Base-by-base conservation (phyloP, 108 stramenopile species). In the Cyclotella baltica region DNA sequence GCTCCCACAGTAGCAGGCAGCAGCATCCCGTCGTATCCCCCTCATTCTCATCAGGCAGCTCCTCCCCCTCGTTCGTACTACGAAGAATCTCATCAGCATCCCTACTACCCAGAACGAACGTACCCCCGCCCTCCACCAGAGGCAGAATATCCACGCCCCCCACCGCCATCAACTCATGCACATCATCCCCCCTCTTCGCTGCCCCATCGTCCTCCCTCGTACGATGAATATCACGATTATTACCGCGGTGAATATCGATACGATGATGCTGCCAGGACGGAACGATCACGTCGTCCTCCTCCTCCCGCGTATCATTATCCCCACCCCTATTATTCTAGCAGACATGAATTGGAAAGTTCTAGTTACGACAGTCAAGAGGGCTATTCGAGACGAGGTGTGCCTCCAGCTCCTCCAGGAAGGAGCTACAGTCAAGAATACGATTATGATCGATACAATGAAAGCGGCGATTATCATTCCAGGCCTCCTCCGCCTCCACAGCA, bases 361-460 rank as follows among this genome's bases (percentile, higher is more conserved):
- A 25, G 23, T 2, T 62, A 62, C 61, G 61, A 62, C 35, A 62
- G 61, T 34, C 61, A 62, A 19, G 61, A 62, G 35, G 61, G 16
- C 15, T 62, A 62, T 33, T 33, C 20, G 11, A n/a, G 61, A 20
- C 4, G 61, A 6, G 5, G 10, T n/a, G 19, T 10, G 13, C 61
- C 34, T 18, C 8, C 61, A n/a, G 2, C 35, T 3, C 61, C 2
- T 4, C 31, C 31, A 1, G 22, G n/a, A 6, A 16, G 47, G 2
- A 25, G 27, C 4, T 57, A 57, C 55, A 57, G 55, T 25, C 13
- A 57, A 11, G 55, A 57, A 13, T 28, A 57, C 27, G 55, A 18
- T 25, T 18, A 57, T 4, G 47, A n/a, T n/a, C 47, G 47, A 2
- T 6, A 48, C 6, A 1, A 1, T 1, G 47, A 48, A 16, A 48